Conservation (phyloP, 139 green algal species). For the Coelastrella sp. region DNA sequence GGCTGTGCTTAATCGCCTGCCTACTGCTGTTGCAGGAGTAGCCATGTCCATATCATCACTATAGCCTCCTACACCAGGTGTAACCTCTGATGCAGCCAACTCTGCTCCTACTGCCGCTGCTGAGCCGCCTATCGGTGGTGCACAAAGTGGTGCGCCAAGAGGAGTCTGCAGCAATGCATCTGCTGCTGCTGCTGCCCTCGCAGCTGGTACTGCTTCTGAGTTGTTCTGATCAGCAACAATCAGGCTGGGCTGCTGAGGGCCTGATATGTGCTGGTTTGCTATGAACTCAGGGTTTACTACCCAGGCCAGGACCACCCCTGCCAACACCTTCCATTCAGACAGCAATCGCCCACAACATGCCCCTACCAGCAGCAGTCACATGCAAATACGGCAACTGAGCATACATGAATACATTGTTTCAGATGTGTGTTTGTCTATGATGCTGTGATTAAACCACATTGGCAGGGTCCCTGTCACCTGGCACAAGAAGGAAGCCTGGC, state of each 20-base stretch:
- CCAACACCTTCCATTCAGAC: slow-evolving; percentile 52
- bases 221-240: not conserved
- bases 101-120: slow-evolving; percentile 13
- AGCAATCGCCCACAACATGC: too few species aligned
- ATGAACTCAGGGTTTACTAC: slow-evolving; percentile 40
- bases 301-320: slow-evolving; percentile 54
- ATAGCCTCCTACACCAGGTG: not conserved
- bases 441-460: too few species aligned
- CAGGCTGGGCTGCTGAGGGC: not conserved
- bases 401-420: too few species aligned
- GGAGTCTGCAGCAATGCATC: not conserved
- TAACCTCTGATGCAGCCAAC: not conserved
- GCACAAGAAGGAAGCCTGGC: not conserved
- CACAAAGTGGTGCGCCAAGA: not conserved
- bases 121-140: not conserved
- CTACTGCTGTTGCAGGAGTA: slow-evolving; percentile 19
- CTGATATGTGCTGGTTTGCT: not conserved
- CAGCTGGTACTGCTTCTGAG: not conserved
- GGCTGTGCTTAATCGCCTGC: not conserved
- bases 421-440: too few species aligned
- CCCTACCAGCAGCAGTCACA: too few species aligned
- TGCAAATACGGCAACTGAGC: too few species aligned
- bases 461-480: not conserved
- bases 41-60: slow-evolving; percentile 45
- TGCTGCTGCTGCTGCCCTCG: not conserved